phyloP scores from a whole-genome alignment of 2,329 filamentous ascomycete species.

The Ampelomyces quisqualis region DNA sequence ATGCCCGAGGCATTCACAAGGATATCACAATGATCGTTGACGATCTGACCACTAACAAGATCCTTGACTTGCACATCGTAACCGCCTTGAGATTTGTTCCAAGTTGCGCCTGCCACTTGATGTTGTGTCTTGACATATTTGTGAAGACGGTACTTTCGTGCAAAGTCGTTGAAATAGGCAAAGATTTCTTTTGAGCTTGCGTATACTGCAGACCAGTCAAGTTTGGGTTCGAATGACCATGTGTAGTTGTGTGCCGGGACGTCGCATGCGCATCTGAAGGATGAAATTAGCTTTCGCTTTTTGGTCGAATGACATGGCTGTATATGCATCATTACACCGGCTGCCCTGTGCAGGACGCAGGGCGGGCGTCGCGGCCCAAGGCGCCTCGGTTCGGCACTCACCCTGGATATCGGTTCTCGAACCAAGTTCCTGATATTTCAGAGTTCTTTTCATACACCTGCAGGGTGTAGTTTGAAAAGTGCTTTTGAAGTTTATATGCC shows the following conservation, averaged over 20 bases:
- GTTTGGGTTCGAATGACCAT: conserved; percentile 52
- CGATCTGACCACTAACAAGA: conserved; percentile 23
- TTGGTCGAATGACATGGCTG: background rate
- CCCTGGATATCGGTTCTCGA: conserved; percentile 52
- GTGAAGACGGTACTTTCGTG: conserved; percentile 43
- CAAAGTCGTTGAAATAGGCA: conserved; percentile 47
- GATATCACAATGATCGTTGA: conserved; percentile 50
- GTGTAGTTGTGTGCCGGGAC: conserved; percentile 56
- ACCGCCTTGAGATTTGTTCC: conserved; percentile 41
- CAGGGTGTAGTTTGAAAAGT: conserved; percentile 48
- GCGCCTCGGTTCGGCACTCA: conserved; percentile 18
- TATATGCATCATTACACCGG: background rate
- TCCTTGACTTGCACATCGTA: conserved; percentile 43
- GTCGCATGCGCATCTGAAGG: conserved; percentile 50
- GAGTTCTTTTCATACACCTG: conserved; percentile 54
- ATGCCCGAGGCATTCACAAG: conserved; percentile 54
- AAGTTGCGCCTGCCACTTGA: conserved; percentile 38
- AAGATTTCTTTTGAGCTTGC: conserved; percentile 48
- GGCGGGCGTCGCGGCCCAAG: background rate
- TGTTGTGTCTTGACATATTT: conserved; percentile 41
- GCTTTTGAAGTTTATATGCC: conserved; percentile 52
- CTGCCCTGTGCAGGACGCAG: too few species aligned
- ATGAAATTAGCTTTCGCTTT: background rate
- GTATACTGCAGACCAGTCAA: conserved; percentile 48
- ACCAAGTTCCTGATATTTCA: conserved; percentile 54